Percentiles rank a stretch among this genome's conserved stretches.
Conservation (phyloP, 352 stramenopile genomes). For the Phytophthora tentaculata region DNA sequence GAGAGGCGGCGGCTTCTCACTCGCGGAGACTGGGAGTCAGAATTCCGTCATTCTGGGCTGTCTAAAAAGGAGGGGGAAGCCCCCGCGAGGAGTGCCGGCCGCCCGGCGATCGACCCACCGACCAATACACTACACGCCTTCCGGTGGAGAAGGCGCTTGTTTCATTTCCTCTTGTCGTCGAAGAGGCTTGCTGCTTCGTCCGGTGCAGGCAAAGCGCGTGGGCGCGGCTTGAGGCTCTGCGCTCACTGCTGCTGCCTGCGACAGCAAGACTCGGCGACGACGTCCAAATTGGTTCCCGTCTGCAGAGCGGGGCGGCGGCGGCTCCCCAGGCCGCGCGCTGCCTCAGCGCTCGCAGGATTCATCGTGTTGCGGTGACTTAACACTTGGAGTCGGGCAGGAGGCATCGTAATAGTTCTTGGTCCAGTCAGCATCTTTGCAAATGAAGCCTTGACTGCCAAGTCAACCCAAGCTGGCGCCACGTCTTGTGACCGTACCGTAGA, state of each 20-base stretch:
- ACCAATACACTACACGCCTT: slow-evolving; percentile 36
- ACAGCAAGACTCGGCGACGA: slow-evolving; percentile 28
- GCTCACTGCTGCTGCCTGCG: slow-evolving; percentile 27
- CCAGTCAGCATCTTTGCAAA: slow-evolving; percentile 34
- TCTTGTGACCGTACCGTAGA: slow-evolving; percentile 14
- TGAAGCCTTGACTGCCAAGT: slow-evolving; percentile 29
- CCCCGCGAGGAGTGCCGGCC: slow-evolving; percentile 20
- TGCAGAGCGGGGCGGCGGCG: slow-evolving; percentile 27
- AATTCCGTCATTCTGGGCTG: slow-evolving; percentile 51
- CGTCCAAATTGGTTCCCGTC: slow-evolving; percentile 34
- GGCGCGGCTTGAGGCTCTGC: slow-evolving; percentile 30
- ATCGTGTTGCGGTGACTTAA: slow-evolving; percentile 18
- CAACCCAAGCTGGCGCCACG: slow-evolving; percentile 24
- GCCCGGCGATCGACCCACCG: slow-evolving; percentile 46
- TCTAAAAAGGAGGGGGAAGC: slow-evolving; percentile 23
- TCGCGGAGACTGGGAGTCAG: slow-evolving; percentile 33
- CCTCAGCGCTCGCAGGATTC: slow-evolving; percentile 29
- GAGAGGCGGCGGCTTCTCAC: slow-evolving; percentile 21
- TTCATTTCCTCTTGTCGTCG: slow-evolving; percentile 35
- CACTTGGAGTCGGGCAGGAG: slow-evolving; percentile 11
- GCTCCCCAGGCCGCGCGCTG: slow-evolving; percentile 30
- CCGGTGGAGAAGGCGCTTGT: slow-evolving; percentile 11
- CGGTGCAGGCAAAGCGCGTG: slow-evolving; percentile 25
- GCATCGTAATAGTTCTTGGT: slow-evolving; percentile 17
- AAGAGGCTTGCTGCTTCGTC: slow-evolving; percentile 29